Evolutionary conservation across 768 basidiomycete genomes (phyloP).

Genomic region (Gloeostereum incarnatum): DNA sequence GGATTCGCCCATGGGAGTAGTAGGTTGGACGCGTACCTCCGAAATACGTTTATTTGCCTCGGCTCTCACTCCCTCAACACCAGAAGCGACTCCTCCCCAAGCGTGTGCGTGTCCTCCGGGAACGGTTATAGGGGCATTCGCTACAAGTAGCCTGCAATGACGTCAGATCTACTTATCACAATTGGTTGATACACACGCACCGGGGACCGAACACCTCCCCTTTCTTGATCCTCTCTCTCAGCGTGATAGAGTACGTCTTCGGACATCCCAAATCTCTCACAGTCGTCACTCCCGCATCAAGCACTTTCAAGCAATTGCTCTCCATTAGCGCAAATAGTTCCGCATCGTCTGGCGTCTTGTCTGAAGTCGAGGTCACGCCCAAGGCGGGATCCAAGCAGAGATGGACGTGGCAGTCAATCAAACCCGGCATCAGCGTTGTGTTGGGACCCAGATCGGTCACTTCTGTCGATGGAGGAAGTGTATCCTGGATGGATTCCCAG

Average conservation of each 20-base stretch:
- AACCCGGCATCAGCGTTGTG: slow-evolving; percentile 4
- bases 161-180: neutral
- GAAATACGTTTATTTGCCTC: slow-evolving; percentile 3
- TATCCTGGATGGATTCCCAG: neutral
- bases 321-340: slow-evolving; percentile 1
- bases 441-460: slow-evolving; percentile 3
- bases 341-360: neutral
- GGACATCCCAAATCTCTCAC: slow-evolving; percentile 3
- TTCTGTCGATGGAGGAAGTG: neutral
- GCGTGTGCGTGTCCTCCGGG: slow-evolving; percentile 3
- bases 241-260: neutral
- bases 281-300: slow-evolving; percentile 5
- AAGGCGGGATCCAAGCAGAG: slow-evolving; percentile 4
- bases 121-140: slow-evolving; percentile 6
- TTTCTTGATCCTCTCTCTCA: slow-evolving; percentile 1
- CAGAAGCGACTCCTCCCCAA: slow-evolving; percentile 4
- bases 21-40: neutral
- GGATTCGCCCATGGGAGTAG: neutral
- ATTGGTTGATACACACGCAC: neutral
- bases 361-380: neutral
- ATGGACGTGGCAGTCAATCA: slow-evolving; percentile 6
- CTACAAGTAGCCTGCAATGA: neutral
- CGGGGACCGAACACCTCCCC: slow-evolving; percentile 2
- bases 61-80: neutral
- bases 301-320: slow-evolving; percentile 1